Base-by-base conservation (phyloP, 805 yeast species). In the Myxozyma monticola region DNA sequence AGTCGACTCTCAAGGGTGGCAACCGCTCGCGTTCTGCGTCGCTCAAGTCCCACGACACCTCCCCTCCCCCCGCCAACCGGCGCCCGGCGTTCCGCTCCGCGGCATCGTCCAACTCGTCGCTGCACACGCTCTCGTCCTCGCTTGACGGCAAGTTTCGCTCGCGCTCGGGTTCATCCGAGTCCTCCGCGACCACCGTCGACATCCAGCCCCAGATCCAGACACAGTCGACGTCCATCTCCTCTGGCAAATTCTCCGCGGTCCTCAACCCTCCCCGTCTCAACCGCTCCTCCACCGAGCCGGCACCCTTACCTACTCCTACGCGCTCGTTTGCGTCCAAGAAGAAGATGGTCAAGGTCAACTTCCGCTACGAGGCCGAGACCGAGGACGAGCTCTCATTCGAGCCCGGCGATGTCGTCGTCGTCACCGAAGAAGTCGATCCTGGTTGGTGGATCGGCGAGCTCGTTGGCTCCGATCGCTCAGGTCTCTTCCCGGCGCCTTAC, bases 381-480 rank as follows among this genome's bases (percentile, higher is more conserved):
- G 60, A 48, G 15, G 59, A 59, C 29, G 62, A 59, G 41, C 47
- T 60, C 14, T 37, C 57, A 1, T 45, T 60, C 28, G 57, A 50
- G 31, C 51, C 52, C 7, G 62, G 62, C 25, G 62, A 57, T 42
- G 28, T 51, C 12, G 50, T 60, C 21, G 35, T 36, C 17, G 63
- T 59, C 26, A 50, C 48, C 14, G 55, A 52, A 20, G 57, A 57
- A 39, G 26, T 56, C 24, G 57, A 56, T 41, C 44, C 58, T 15
- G 61, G 60, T 38, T 57, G 61, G 61, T 57, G 57, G 55, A 48
- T 57, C 24, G 61, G 61, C 18, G 61, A 56, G 30, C 47, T 49
- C 14, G 46, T 37, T 20, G 51, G 50, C 26, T 37, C 46, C 33
- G 50, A 30, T 26, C 28, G 44, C n/a, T 35, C 56, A 15, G 62